Evolutionary conservation across 192 early-diverging fungal genomes (phyloP).

Genomic region (Chytriomyces sp.): DNA sequence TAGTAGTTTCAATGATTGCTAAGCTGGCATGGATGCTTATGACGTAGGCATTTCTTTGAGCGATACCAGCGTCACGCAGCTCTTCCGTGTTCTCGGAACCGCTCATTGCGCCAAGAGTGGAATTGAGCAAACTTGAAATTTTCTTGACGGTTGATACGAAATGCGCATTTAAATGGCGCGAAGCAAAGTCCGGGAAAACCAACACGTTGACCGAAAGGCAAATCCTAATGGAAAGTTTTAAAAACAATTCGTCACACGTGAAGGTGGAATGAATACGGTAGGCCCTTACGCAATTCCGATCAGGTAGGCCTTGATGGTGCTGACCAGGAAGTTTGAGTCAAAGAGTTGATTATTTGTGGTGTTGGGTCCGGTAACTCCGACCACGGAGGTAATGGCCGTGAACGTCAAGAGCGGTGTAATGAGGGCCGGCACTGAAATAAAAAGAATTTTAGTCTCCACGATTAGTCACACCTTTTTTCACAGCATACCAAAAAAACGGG

Average conservation of each 20-base stretch:
- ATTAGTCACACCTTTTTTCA: neutral
- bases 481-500: conserved; percentile 26
- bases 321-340: conserved; percentile 11
- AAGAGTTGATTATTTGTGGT: conserved; percentile 5
- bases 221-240: neutral
- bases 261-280: neutral
- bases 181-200: conserved; percentile 24
- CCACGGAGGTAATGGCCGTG: neutral
- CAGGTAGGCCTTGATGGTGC: conserved; percentile 1
- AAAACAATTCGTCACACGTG: neutral
- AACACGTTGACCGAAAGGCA: conserved; percentile 7
- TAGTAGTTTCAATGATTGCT: neutral
- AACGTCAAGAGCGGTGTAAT: conserved; percentile 19
- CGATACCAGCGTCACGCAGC: neutral
- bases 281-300: conserved; percentile 22
- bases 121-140: neutral
- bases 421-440: conserved; percentile 15
- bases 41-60: neutral
- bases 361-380: conserved; percentile 13
- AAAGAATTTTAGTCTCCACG: neutral
- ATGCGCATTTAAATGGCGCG: neutral
- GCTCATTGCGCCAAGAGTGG: neutral
- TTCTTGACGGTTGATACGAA: neutral
- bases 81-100: neutral
- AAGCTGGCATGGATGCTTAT: neutral